A percentile compares a stretch with the other conserved stretches of the same genome.
These are phyloP conservation scores for Drechslerella coelobrocha DNA, from an alignment of 2,329 filamentous ascomycete genomes.

Conservation along the genomic window DNA sequence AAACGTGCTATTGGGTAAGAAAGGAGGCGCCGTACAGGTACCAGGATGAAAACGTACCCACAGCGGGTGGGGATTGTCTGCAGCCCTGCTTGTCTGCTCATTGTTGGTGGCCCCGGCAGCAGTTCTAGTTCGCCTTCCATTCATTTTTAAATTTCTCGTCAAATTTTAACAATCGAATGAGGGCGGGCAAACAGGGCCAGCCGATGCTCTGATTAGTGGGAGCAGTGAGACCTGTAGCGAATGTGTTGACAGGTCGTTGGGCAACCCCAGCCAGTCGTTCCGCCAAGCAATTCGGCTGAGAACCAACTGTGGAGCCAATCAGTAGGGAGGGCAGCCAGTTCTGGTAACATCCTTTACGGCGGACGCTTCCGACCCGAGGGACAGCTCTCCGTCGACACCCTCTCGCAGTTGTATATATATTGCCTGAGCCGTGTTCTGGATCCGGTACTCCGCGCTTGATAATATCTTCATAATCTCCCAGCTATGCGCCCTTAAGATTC, in stretches of 20 bases:
- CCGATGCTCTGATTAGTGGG: conserved; percentile 38
- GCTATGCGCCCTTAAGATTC: no score
- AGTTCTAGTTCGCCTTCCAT: conserved; percentile 13
- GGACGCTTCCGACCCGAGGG: not conserved
- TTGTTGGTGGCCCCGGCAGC: conserved; percentile 5
- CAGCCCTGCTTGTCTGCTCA: conserved; percentile 34
- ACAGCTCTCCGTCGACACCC: not conserved
- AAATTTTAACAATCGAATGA: conserved; percentile 36
- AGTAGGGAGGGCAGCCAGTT: conserved; percentile 13
- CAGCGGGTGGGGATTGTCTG: conserved; percentile 48
- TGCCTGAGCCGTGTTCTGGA: not conserved
- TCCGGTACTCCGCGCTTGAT: not conserved
- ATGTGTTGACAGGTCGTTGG: conserved; percentile 45
- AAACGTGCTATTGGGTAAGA: conserved; percentile 29
- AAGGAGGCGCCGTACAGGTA: conserved; percentile 40
- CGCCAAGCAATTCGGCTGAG: conserved; percentile 33
- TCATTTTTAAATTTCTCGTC: conserved; percentile 38
- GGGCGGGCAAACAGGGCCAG: conserved; percentile 24
- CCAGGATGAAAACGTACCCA: conserved; percentile 32
- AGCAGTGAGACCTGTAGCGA: conserved; percentile 38
- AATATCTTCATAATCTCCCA: no score
- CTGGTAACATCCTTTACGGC: not conserved
- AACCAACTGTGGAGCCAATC: conserved; percentile 44
- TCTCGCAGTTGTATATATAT: not conserved
- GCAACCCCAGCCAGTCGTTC: conserved; percentile 32